Percentiles rank a stretch among this genome's conserved stretches.
phyloP scores from a whole-genome alignment of 2,329 filamentous ascomycete species.

The Boeremia lycopersici region DNA sequence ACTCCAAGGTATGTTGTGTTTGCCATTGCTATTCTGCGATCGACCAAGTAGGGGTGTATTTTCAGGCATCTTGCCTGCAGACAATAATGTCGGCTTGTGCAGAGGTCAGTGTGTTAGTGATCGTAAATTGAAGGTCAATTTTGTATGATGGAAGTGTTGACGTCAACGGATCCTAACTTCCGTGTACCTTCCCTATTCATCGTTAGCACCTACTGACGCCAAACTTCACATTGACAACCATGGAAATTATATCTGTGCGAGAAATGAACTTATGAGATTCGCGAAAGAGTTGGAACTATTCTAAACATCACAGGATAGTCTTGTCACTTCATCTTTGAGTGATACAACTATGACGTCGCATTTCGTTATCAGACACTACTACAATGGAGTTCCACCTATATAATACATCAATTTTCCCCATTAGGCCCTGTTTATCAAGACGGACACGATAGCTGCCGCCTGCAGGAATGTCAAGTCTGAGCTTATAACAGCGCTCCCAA shows the following conservation, averaged over 20 bases:
- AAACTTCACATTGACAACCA: neutral
- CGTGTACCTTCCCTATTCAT: neutral
- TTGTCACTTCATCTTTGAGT: no score
- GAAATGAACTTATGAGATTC: no score
- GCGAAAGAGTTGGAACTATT: no score
- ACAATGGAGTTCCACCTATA: neutral
- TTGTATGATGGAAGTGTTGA: constrained; percentile 3
- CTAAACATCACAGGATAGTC: no score
- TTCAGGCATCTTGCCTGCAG: constrained; percentile 9
- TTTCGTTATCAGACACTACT: no score
- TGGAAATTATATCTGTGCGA: no score
- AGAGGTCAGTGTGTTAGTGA: neutral
- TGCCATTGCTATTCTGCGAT: constrained; percentile 13
- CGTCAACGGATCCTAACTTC: constrained; percentile 9
- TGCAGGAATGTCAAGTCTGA: constrained; percentile 1
- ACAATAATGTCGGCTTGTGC: neutral
- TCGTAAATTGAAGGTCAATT: no score
- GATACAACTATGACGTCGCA: constrained; percentile 4
- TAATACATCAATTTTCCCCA: neutral
- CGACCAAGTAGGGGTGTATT: constrained; percentile 7
- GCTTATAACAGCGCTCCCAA: no score
- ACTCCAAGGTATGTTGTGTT: constrained; percentile 21
- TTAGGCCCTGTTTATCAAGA: neutral
- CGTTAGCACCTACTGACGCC: neutral
- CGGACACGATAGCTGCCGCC: constrained; percentile 2